Evolutionary conservation across 129 eudicot genomes (phyloP).

Genomic region (Saposhnikovia divaricata): DNA sequence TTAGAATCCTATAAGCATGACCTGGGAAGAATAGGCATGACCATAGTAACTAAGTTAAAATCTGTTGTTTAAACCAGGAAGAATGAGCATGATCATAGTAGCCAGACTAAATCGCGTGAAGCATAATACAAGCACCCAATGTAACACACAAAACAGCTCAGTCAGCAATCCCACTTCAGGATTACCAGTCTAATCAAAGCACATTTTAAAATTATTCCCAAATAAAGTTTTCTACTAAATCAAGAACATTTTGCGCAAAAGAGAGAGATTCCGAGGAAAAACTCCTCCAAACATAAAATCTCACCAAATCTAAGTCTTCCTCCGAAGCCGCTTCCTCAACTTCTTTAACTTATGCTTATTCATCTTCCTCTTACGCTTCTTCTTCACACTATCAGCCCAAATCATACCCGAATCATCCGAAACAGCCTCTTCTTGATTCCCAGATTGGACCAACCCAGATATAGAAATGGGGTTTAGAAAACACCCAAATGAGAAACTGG

Average conservation of each 20-base stretch:
- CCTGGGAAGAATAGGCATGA: not conserved
- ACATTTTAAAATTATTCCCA: constrained; percentile 5
- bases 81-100: not conserved
- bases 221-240: constrained; percentile 1
- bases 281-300: not conserved
- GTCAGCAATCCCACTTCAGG: not conserved
- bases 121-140: not conserved
- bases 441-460: constrained; percentile 22
- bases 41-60: no score
- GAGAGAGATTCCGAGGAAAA: not conserved
- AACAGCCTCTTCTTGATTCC: constrained; percentile 19
- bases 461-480: constrained; percentile 39
- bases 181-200: not conserved
- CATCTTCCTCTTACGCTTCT: constrained; percentile 92
- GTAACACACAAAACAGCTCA: not conserved
- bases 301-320: constrained; percentile 48
- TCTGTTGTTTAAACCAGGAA: not conserved
- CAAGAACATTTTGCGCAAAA: not conserved
- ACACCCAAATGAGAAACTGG: constrained; percentile 49
- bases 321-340: constrained; percentile 71
- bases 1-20: not conserved
- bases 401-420: constrained; percentile 26
- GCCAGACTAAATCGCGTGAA: not conserved
- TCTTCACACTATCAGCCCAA: constrained; percentile 93
- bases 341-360: constrained; percentile 83